Base-by-base conservation (phyloP, 176 grass and related monocot genomes). In the Saccharum officinarum region DNA sequence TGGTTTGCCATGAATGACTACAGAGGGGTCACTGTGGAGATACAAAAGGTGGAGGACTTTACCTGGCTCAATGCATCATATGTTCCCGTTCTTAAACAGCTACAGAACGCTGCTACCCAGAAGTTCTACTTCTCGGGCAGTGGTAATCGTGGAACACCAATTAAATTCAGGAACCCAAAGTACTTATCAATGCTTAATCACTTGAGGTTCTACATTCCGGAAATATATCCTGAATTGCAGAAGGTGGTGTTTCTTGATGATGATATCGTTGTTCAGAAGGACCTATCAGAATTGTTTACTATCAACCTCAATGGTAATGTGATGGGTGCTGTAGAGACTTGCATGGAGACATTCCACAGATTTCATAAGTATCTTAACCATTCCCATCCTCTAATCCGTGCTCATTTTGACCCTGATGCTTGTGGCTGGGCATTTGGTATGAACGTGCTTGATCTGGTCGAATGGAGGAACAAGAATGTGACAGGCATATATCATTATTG, bases 401-500 rank as follows among this genome's bases (percentile, higher is more conserved):
- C 92, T 47, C 94, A 99, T 92, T 99, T 99, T 84, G 97, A 99
- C 78, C 97, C 94, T 71, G 97, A 99, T 91, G 97, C 97, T 57
- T 99, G 97, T 67, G 97, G 94, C 23, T 99, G 97, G 97, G 97
- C 97, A 62, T 99, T 99, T 86, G 97, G 97, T 72, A 96, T 99
- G 97, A 99, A 99, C 77, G 92, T 99, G 34, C 77, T 99, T 30
- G 97, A 99, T 92, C 90, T 96, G 67, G 87, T 88, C 6, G 90
- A 94, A 85, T 99, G 97, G 97, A 91, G 86, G 69, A 87, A 91
- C 45, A 99, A 94, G 85, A 96, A 99, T 87, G 97, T 99, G 18
- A 99, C 97, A 37, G 97, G 97, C 69, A 96, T 96, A 89, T 99
- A 99, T 91, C 97, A 99, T 84, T 96, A 99, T 77, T 99, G 97